Evolutionary conservation across 108 stramenopile species (phyloP), one percentile per base, ranked within the genome.

Genomic region (Poteriospumella lacustris): DNA sequence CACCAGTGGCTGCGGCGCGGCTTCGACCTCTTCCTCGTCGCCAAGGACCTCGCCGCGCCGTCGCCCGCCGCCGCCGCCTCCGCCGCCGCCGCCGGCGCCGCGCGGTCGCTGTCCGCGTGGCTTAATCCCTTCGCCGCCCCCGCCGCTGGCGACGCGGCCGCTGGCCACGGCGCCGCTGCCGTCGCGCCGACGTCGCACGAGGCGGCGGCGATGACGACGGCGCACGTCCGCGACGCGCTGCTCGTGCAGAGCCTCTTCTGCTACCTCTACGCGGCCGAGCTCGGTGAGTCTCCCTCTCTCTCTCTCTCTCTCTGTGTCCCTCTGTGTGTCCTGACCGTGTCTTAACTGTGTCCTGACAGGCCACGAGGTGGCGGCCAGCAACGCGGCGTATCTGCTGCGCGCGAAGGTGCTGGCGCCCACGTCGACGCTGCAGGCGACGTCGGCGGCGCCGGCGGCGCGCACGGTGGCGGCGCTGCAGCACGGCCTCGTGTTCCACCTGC

Each of bases 181-280:
- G n/a, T n/a, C n/a, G n/a, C 19, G 47, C 9, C 15, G 9, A 15
- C 9, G 9, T 52, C 9, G 9, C 47, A 15, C 9, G 15, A 9
- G 9, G 19, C 47, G 15, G 15, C 19, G 19, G 9, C 47, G 15
- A 9, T 52, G 19, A 15, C 47, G 9, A 52, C 19, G 15, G 47
- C 19, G 19, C 47, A 9, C n/a, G n/a, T n/a, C n/a, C n/a, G n/a
- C n/a, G n/a, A n/a, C n/a, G n/a, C n/a, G n/a, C n/a, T n/a, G n/a
- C 19, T 52, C 9, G 9, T 52, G 19, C 9, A 52, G 47, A 73
- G 70, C 36, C 33, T 73, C 5, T 5, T 42, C 5, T 73, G 70
- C 24, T 73, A 73, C 24, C 41, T 73, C 15, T 33, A 73, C 36
- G 47, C 44, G 26, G 70, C 31, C 5, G 70, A 73, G 31, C 36